Base-by-base conservation (phyloP, 2,329 filamentous ascomycete species). In the Phoma sp. region DNA sequence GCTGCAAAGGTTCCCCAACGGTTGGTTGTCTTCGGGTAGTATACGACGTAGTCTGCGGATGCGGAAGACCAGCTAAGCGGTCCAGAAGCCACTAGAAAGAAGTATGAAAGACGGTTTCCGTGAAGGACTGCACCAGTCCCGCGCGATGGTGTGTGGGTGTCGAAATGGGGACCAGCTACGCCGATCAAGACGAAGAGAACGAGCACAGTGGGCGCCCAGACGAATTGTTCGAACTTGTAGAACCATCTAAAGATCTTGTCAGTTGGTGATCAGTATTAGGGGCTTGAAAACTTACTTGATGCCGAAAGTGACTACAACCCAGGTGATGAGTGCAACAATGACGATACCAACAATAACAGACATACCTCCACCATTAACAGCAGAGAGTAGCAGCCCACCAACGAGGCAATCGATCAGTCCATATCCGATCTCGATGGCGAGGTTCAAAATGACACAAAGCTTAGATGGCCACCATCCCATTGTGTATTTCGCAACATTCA, bases 381-480 rank as follows among this genome's bases (percentile, higher is more conserved):
- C 85, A 9, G 82, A 84, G 6, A 88, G 72, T 25, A 87, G 84
- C 61, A 87, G 83, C 0, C 85, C 85, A 4, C 81, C 82, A 27
- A 88, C 79, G n/a, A 87, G 80, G 33, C 79, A 83, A 65, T 84
- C 81, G 58, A 87, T 82, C 60, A 85, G 73, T 17, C 77, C 76
- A 59, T 85, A 86, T n/a, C 84, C 84, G 10, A 85, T 74, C 73
- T 84, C 80, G 41, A 84, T 78, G 15, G 85, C 76, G 17, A 85
- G 70, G 61, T 85, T 85, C 54, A 85, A 67, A 32, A 55, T 79
- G 72, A 64, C 66, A 43, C 85, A 80, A n/a, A 88, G 71, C 69
- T 87, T 87, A 45, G 81, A 81, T 2, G 85, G 85, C 77, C 81
- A 87, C 81, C 82, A 87, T 12, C 85, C 85, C 82, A 87, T 87